These are phyloP conservation scores for Papiliotrema laurentii DNA, from an alignment of 1,284 basidiomycete genomes.

Conservation along the genomic window DNA sequence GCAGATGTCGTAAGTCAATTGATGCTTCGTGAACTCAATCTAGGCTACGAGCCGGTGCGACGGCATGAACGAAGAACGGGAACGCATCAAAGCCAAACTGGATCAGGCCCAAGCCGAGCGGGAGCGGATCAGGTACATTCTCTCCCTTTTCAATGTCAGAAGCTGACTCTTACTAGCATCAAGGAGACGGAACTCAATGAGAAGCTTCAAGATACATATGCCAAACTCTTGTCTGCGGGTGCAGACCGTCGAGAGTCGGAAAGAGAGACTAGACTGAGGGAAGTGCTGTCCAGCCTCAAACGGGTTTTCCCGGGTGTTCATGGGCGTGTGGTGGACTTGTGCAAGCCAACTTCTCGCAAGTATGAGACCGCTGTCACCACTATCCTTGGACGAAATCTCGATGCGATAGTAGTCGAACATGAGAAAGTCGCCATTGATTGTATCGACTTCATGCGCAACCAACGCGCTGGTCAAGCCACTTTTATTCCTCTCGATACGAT, in stretches of 20 bases:
- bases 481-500: conserved; percentile 97
- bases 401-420: conserved; percentile 92
- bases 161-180: conserved; percentile 55
- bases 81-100: conserved; percentile 34
- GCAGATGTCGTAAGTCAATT: conserved; percentile 57
- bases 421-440: conserved; percentile 97
- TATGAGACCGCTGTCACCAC: conserved; percentile 92
- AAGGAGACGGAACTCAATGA: conserved; percentile 86
- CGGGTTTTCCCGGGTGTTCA: conserved; percentile 85
- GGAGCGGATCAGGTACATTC: conserved; percentile 33
- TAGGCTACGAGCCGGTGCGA: conserved; percentile 54
- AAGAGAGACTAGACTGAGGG: conserved; percentile 75
- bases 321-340: conserved; percentile 86
- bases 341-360: conserved; percentile 86
- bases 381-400: conserved; percentile 90
- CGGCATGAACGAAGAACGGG: conserved; percentile 45
- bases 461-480: conserved; percentile 89
- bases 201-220: conserved; percentile 75
- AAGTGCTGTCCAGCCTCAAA: conserved; percentile 76
- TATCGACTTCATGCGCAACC: conserved; percentile 96
- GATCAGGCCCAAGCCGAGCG: conserved; percentile 39
- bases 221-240: conserved; percentile 80
- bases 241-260: conserved; percentile 82
- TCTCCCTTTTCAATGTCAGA: too few species aligned
- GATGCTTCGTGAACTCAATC: conserved; percentile 2